A percentile compares a stretch with the other conserved stretches of the same genome.
phyloP scores from a whole-genome alignment of 2,329 filamentous ascomycete genomes.

The Zymoseptoria brevis region DNA sequence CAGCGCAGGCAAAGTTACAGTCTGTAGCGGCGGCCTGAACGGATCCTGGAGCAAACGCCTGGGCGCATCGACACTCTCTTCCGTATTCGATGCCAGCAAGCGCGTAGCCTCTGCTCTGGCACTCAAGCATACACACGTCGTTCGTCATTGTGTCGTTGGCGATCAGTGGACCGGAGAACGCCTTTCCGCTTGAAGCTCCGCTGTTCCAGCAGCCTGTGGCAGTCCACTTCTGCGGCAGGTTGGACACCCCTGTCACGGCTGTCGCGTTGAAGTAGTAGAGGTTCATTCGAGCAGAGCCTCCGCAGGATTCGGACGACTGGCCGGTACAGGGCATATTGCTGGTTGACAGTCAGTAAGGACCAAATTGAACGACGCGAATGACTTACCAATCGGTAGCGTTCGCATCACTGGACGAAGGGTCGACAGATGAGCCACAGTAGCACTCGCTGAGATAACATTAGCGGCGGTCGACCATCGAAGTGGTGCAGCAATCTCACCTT shows the following conservation, averaged over 20 bases:
- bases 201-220: background rate
- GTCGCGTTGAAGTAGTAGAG: background rate
- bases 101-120: constrained; percentile 1
- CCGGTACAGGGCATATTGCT: background rate
- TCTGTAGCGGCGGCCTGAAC: constrained; percentile 4
- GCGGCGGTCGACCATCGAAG: too few relatives aligned
- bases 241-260: background rate
- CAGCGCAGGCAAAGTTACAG: constrained; percentile 22
- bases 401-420: background rate
- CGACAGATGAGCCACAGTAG: background rate
- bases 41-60: constrained; percentile 5
- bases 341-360: too few relatives aligned
- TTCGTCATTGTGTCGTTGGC: background rate
- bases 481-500: background rate
- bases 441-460: background rate
- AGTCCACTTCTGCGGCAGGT: background rate
- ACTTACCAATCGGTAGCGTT: background rate
- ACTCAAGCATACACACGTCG: background rate
- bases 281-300: background rate
- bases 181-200: background rate
- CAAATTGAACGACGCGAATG: too few relatives aligned
- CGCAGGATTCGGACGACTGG: background rate
- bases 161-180: background rate
- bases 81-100: constrained; percentile 33
- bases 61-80: constrained; percentile 17